phyloP scores from a whole-genome alignment of 805 yeast species.

The Scheffersomyces stipitis region DNA sequence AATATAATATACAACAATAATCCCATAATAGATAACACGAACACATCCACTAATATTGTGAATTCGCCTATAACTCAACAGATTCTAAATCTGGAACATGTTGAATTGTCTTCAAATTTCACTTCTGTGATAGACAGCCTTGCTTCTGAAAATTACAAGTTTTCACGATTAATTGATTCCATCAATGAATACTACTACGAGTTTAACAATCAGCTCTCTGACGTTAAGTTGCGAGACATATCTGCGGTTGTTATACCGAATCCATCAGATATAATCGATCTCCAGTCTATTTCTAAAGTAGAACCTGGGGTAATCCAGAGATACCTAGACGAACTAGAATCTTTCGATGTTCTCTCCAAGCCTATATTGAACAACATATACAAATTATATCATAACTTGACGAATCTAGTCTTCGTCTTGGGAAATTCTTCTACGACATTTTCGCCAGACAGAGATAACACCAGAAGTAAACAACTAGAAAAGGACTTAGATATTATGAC shows the following conservation, averaged over 20 bases:
- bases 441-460: conserved; percentile 8
- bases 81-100: conserved; percentile 27
- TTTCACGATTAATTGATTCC: conserved; percentile 27
- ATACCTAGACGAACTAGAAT: conserved; percentile 31
- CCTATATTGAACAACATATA: conserved; percentile 37
- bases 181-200: conserved; percentile 26
- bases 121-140: conserved; percentile 36
- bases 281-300: conserved; percentile 13
- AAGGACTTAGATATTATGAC: conserved; percentile 33
- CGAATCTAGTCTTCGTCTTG: conserved; percentile 7
- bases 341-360: conserved; percentile 32
- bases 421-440: conserved; percentile 1
- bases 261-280: conserved; percentile 34
- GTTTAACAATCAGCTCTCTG: conserved; percentile 27
- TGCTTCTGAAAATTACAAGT: conserved; percentile 36
- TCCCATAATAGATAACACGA: conserved; percentile 26
- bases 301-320: conserved; percentile 13
- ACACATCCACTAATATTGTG: conserved; percentile 1
- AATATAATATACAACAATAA: conserved; percentile 30
- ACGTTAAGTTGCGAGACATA: conserved; percentile 11
- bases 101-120: conserved; percentile 30
- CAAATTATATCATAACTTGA: conserved; percentile 32
- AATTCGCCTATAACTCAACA: background rate
- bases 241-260: conserved; percentile 17
- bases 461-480: conserved; percentile 19